Percentiles rank a stretch among this genome's conserved stretches.
Evolutionary conservation across 2,329 filamentous ascomycete genomes (phyloP).

Genomic region (Xylariaceae sp.): DNA sequence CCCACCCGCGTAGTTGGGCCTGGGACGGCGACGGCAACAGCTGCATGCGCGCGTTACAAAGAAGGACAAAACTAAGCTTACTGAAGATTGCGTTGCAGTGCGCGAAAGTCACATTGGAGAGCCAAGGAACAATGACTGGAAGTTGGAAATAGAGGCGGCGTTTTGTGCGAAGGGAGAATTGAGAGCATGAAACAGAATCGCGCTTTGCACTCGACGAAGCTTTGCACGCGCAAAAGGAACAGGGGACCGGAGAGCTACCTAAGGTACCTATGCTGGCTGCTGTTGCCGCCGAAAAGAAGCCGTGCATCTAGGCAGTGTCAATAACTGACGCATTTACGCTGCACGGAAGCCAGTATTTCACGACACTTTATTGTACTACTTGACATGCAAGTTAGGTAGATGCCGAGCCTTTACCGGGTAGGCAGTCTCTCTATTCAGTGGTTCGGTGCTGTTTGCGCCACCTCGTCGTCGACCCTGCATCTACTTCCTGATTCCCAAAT

Average conservation of each 20-base stretch:
- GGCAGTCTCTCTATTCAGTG: too few species aligned
- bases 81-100: neutral
- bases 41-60: conserved; percentile 10
- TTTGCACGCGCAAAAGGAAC: conserved; percentile 11
- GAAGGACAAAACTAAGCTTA: conserved; percentile 8
- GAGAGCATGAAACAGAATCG: conserved; percentile 7
- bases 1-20: conserved; percentile 1
- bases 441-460: too few species aligned
- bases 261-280: too few species aligned
- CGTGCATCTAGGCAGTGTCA: too few species aligned
- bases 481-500: too few species aligned
- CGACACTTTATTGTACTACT: too few species aligned
- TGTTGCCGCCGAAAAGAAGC: too few species aligned
- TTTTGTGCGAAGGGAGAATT: conserved; percentile 1
- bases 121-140: neutral
- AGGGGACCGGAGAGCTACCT: neutral
- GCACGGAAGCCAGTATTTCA: too few species aligned
- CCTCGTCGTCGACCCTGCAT: too few species aligned
- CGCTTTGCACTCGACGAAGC: conserved; percentile 3
- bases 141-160: neutral
- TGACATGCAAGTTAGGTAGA: too few species aligned
- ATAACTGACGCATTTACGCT: too few species aligned
- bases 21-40: neutral
- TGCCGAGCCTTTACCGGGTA: too few species aligned
- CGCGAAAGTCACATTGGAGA: neutral